A percentile compares a stretch with the other conserved stretches of the same genome.
These are phyloP conservation scores for Fomitopsis betulina DNA, from an alignment of 1,284 basidiomycete species.

Conservation along the genomic window DNA sequence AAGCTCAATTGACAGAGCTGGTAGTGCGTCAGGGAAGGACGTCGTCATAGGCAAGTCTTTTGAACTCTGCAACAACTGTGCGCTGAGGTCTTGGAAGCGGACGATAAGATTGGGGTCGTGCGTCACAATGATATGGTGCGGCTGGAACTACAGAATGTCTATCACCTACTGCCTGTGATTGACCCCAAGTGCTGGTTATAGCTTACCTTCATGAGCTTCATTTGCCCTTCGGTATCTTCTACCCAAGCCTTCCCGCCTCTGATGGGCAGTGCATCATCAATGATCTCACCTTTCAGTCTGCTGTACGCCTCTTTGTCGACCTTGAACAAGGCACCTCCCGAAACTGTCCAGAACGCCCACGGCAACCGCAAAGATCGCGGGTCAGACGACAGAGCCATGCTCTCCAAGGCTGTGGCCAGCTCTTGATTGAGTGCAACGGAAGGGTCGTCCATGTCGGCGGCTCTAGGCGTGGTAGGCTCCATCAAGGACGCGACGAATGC, in stretches of 20 bases:
- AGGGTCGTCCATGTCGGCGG: slow-evolving; percentile 10
- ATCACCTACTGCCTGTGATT: background rate
- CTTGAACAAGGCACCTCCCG: slow-evolving; percentile 37
- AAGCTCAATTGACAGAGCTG: slow-evolving; percentile 59
- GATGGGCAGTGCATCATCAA: slow-evolving; percentile 29
- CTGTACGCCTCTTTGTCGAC: slow-evolving; percentile 45
- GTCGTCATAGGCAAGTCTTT: slow-evolving; percentile 41
- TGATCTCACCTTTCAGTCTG: slow-evolving; percentile 16
- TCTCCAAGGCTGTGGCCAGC: slow-evolving; percentile 39
- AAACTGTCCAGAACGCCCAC: slow-evolving; percentile 34
- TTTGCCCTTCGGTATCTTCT: slow-evolving; percentile 39
- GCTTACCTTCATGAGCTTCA: slow-evolving; percentile 47
- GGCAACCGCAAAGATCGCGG: slow-evolving; percentile 38
- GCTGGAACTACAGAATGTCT: slow-evolving; percentile 48
- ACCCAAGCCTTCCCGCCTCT: slow-evolving; percentile 51
- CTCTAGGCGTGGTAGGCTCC: background rate
- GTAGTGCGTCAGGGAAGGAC: slow-evolving; percentile 57
- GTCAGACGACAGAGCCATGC: slow-evolving; percentile 36
- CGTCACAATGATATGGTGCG: slow-evolving; percentile 65
- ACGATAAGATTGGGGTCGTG: slow-evolving; percentile 63
- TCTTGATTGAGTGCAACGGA: slow-evolving; percentile 31
- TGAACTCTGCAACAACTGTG: slow-evolving; percentile 56
- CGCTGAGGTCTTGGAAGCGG: slow-evolving; percentile 64
- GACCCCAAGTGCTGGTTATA: background rate
- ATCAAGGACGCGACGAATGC: slow-evolving; percentile 28